Conservation (phyloP, 345 rosid genomes). For the Arabidopsis suecica region DNA sequence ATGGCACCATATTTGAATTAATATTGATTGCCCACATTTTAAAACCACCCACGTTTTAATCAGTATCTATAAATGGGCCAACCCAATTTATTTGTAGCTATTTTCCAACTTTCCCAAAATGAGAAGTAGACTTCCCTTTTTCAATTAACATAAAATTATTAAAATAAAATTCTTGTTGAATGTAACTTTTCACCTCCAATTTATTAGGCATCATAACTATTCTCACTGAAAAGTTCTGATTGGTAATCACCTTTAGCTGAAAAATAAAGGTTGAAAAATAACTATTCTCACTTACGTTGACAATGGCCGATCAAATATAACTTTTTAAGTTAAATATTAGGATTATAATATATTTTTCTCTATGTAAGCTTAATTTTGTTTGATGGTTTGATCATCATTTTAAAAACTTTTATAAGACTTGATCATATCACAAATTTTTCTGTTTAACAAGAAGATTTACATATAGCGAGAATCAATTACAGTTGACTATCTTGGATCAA, state of each 20-base stretch:
- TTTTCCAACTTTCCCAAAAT: background rate
- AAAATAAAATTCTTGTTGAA: background rate
- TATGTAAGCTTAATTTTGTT: background rate
- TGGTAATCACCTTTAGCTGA: too few relatives aligned
- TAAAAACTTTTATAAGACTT: background rate
- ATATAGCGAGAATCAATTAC: background rate
- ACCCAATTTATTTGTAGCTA: background rate
- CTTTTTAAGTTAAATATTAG: background rate
- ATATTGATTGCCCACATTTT: background rate
- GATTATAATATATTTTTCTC: background rate
- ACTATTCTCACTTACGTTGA: too few relatives aligned
- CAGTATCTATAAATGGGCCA: background rate
- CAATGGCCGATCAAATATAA: too few relatives aligned
- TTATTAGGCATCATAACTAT: too few relatives aligned
- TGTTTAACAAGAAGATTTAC: background rate
- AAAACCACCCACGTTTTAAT: conserved; percentile 9
- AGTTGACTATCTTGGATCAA: background rate
- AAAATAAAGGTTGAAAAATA: too few relatives aligned
- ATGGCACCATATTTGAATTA: background rate
- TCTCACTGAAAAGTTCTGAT: too few relatives aligned
- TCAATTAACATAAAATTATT: background rate
- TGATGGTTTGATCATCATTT: background rate
- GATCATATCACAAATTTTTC: background rate
- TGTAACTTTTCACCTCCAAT: background rate
- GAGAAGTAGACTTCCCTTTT: background rate